Evolutionary conservation across 2,329 filamentous ascomycete species (phyloP).

Genomic region (Dactylellina sp.): DNA sequence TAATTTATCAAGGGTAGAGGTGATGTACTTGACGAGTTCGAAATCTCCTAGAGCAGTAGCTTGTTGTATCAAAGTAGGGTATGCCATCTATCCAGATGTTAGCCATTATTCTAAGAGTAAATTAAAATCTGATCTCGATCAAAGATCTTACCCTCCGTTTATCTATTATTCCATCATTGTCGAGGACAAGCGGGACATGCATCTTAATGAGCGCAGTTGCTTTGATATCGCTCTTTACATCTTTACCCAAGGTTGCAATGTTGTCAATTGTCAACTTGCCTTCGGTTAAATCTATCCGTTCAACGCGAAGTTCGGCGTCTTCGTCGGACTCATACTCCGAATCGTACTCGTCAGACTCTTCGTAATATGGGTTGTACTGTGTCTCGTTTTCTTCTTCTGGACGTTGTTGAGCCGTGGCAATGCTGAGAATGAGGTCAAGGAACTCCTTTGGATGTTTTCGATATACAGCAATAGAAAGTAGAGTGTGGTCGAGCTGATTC

Average conservation of each 20-base stretch:
- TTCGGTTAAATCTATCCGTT: conserved; percentile 35
- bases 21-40: conserved; percentile 44
- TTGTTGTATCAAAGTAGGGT: conserved; percentile 24
- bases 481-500: conserved; percentile 67
- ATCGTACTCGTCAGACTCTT: conserved; percentile 62
- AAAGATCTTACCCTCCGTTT: conserved; percentile 12
- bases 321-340: conserved; percentile 63
- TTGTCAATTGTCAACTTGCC: conserved; percentile 47
- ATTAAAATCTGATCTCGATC: no score
- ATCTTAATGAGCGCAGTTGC: conserved; percentile 13
- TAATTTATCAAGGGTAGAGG: conserved; percentile 58
- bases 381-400: conserved; percentile 69
- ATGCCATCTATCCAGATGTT: neutral
- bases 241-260: conserved; percentile 38
- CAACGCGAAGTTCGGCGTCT: conserved; percentile 55
- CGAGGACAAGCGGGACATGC: conserved; percentile 55
- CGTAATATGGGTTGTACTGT: conserved; percentile 61
- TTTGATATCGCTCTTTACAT: conserved; percentile 46
- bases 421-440: conserved; percentile 76
- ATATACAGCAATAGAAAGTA: conserved; percentile 75
- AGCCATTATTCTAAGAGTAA: neutral
- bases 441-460: conserved; percentile 67
- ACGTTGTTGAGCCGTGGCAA: conserved; percentile 76
- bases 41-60: conserved; percentile 25
- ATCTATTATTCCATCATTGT: conserved; percentile 62